Conservation (phyloP, 1,139 yeast species). For the Hemisphaericaspora lyxosophila region DNA sequence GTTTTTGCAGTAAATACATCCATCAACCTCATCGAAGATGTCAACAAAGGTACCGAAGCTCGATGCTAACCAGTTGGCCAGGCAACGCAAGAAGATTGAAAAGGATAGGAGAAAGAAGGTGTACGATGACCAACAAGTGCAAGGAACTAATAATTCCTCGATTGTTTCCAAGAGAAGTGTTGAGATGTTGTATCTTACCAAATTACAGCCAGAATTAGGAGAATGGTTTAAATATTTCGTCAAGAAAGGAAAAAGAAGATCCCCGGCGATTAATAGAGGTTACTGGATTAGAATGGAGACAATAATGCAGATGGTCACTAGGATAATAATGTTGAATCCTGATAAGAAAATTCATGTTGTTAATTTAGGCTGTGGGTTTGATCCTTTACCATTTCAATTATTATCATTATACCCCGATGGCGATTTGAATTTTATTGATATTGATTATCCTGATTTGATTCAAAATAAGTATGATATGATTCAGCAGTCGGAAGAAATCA, state of each 20-base stretch:
- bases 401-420: slow-evolving; percentile 23
- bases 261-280: slow-evolving; percentile 82
- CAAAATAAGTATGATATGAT: slow-evolving; percentile 55
- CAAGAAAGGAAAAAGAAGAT: slow-evolving; percentile 63
- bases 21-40: neutral
- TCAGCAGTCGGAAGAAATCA: slow-evolving; percentile 45
- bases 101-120: slow-evolving; percentile 48
- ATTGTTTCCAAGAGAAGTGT: slow-evolving; percentile 83
- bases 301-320: slow-evolving; percentile 51
- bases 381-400: slow-evolving; percentile 72
- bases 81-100: slow-evolving; percentile 42
- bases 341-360: slow-evolving; percentile 40
- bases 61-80: slow-evolving; percentile 19
- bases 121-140: slow-evolving; percentile 64
- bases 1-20: slow-evolving; percentile 5
- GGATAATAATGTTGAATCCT: slow-evolving; percentile 34
- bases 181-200: slow-evolving; percentile 57
- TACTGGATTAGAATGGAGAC: slow-evolving; percentile 83
- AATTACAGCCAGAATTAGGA: slow-evolving; percentile 37
- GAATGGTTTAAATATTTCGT: slow-evolving; percentile 71
- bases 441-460: slow-evolving; percentile 74
- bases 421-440: slow-evolving; percentile 53
- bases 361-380: slow-evolving; percentile 82
- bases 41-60: neutral
- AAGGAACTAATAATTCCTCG: slow-evolving; percentile 81